Evolutionary conservation across 306 rosid species (phyloP).

Genomic region (Oemleria cerasiformis): DNA sequence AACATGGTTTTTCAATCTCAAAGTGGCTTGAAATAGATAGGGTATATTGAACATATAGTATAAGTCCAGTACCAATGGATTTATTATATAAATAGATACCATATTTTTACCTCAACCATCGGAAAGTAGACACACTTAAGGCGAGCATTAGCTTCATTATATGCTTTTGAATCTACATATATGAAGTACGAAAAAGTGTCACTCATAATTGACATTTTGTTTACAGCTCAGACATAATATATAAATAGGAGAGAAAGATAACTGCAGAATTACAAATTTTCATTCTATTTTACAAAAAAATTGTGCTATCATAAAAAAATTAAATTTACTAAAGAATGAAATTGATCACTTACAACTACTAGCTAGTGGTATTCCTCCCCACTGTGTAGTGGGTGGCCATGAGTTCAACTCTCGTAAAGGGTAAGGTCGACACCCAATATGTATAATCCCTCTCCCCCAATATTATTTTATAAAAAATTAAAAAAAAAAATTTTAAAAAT

Average conservation of each 20-base stretch:
- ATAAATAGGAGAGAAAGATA: background rate
- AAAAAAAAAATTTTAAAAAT: too few species aligned
- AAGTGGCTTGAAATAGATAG: background rate
- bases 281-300: background rate
- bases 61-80: background rate
- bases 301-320: background rate
- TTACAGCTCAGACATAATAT: constrained; percentile 1
- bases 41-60: background rate
- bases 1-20: background rate
- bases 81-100: constrained; percentile 1
- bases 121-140: constrained; percentile 58
- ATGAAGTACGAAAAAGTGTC: constrained; percentile 8
- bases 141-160: constrained; percentile 51
- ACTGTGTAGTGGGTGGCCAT: too few species aligned
- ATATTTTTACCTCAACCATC: constrained; percentile 36
- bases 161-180: constrained; percentile 37
- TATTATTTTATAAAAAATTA: too few species aligned
- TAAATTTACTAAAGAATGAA: background rate
- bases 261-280: background rate
- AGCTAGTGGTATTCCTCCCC: too few species aligned
- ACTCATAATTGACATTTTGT: constrained; percentile 10
- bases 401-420: too few species aligned
- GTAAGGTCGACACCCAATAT: too few species aligned
- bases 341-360: background rate
- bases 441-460: too few species aligned